Base-by-base conservation (phyloP, 441 rosid genomes). In the Arabidopsis hybrid region DNA sequence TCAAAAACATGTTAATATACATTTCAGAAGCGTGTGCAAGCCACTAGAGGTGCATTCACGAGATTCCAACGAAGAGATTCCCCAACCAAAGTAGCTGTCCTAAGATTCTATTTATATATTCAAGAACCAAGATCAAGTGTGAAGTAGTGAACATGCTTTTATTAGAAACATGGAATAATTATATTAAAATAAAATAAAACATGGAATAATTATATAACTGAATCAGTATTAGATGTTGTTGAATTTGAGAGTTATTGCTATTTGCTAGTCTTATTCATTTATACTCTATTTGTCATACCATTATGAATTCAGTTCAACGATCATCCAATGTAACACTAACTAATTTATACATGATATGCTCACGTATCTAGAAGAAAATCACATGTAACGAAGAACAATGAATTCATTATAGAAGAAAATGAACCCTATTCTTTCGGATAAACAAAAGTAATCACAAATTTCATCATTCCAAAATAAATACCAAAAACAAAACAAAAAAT, bases 41-140 rank as follows among this genome's bases (percentile, higher is more conserved):
- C 73, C 87, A 78, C 80, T 81, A 34, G 45, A 77, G 47, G 77
- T 72, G 73, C 79, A 80, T 86, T 68, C 47, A 73, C 72, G 67
- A 80, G 86, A 85, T 85, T 86, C 84, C 73, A 80, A 51, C 58
- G 26, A 67, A 73, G 69, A 66, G 52, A 69, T 63, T 71, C 82
- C 77, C 81, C 50, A 60, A 45, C 38, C 72, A 86, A 53, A 69
- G 38, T 69, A 70, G 85, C 84, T 89, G 86, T 74, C 91, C 85
- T 65, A 77, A 76, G 89, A 83, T 83, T 87, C 91, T 71, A 71
- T 51, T 18, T 50, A 56, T 57, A 13, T 46, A 60, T 35, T 17
- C 64, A 36, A 62, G 69, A 26, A 18, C 26, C 39, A 6, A 8
- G 17, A 47, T 57, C 43, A 57, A 57, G 43, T 38, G 59, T 39